Evolutionary conservation across 768 basidiomycete species (phyloP).

Genomic region (Gymnopilus junonius): DNA sequence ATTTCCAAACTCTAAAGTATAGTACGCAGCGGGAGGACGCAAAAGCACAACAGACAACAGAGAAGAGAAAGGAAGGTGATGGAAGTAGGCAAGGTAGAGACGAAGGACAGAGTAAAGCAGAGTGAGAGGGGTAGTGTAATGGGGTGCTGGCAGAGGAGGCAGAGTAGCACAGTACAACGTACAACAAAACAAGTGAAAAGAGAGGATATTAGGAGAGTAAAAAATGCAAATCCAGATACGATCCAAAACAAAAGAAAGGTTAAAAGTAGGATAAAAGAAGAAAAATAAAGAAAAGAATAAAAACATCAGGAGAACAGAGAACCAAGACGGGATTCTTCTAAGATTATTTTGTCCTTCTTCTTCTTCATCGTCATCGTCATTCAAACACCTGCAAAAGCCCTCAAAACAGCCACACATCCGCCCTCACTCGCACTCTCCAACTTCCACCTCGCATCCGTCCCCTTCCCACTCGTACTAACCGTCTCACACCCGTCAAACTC

Average conservation of each 20-base stretch:
- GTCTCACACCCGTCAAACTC: slow-evolving; percentile 77
- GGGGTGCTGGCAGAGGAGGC: not conserved
- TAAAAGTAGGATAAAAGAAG: not conserved
- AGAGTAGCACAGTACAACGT: not conserved
- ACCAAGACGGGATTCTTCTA: not conserved
- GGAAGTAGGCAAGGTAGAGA: not conserved
- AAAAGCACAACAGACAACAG: not conserved
- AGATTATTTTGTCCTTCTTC: not conserved
- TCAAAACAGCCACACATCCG: slow-evolving; percentile 35
- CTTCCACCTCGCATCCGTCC: slow-evolving; percentile 82
- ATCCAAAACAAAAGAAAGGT: not conserved
- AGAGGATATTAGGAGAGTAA: not conserved
- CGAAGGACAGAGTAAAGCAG: not conserved
- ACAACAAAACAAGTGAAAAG: not conserved
- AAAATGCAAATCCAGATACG: not conserved
- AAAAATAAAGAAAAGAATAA: not conserved
- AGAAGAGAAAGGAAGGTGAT: not conserved
- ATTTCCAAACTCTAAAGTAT: not conserved
- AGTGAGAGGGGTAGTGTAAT: not conserved
- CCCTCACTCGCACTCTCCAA: slow-evolving; percentile 33
- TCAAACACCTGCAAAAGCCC: slow-evolving; percentile 26
- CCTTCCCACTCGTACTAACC: slow-evolving; percentile 68
- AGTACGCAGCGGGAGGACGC: too few relatives aligned
- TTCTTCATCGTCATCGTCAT: not conserved
- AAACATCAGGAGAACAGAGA: not conserved